These are phyloP conservation scores for Neurospora sp. DNA, from an alignment of 495 filamentous ascomycete genomes.

Conservation along the genomic window DNA sequence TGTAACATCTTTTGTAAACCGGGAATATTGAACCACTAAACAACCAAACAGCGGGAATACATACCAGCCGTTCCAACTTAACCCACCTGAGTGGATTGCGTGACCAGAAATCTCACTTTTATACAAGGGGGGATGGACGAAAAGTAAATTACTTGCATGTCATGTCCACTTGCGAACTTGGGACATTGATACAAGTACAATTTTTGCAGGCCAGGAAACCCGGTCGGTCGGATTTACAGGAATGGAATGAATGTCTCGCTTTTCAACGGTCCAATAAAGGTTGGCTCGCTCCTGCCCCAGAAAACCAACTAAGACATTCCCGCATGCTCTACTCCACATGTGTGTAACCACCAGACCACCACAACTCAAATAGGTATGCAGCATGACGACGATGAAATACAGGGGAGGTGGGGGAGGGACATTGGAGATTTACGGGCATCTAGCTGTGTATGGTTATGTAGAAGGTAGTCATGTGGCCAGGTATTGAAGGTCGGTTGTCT, in stretches of 20 bases:
- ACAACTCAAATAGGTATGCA: background rate
- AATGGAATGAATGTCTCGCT: too few species aligned
- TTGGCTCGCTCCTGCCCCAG: background rate
- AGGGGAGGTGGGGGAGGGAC: background rate
- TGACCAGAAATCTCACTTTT: background rate
- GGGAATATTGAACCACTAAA: background rate
- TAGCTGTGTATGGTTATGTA: too few species aligned
- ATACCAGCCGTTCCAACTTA: background rate
- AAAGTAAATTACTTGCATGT: background rate
- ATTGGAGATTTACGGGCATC: too few species aligned
- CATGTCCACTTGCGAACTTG: background rate
- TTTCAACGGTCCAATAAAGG: too few species aligned
- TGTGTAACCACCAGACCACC: background rate
- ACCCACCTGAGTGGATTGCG: background rate
- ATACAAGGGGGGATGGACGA: background rate
- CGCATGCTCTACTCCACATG: background rate
- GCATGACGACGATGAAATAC: background rate
- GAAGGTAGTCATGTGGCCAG: too few species aligned
- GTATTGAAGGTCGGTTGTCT: background rate
- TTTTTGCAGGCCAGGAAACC: too few species aligned
- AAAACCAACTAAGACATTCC: background rate
- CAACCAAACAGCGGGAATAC: background rate
- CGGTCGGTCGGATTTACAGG: too few species aligned
- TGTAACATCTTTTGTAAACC: background rate
- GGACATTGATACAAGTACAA: too few species aligned